Base-by-base conservation (phyloP, 192 early-diverging fungal species). In the Coemansia asiatica region DNA sequence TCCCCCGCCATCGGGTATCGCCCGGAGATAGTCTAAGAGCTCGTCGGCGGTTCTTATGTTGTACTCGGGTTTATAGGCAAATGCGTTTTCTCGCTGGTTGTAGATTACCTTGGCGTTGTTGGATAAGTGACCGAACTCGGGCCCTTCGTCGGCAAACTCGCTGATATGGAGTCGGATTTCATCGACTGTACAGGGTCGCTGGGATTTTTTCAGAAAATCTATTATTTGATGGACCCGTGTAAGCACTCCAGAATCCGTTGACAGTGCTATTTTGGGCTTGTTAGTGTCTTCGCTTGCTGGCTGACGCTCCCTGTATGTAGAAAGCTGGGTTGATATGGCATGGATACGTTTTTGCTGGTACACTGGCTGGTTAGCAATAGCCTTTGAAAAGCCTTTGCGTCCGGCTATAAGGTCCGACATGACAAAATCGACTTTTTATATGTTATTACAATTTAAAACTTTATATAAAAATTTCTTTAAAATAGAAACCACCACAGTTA, bases 21-120 rank as follows among this genome's bases (percentile, higher is more conserved):
- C 64, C 31, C 79, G 69, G 50, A 94, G 66, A 18, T 91, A 72
- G 21, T 77, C 72, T 9, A 93, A 57, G 23, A 94, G 74, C 58
- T 92, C 92, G 15, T 92, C 89, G 31, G 87, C 87, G 31, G 78
- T 83, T 54, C 84, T 84, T 57, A 93, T 87, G 29, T 89, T 84
- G 63, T 83, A 92, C 47, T 86, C 86, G 51, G 91, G 91, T 82
- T 88, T 89, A 74, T 92, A 93, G 6, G 85, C 83, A 76, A 91
- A 90, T 1, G 88, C 89, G 6, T 83, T 63, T 18, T 81, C 79
- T 2, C 71, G 27, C 1, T 74, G 31, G 60, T 88, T 85, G 71
- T 84, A 92, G 0, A 72, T 70, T 22, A 93, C 86, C 49, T 91
- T 91, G 35, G 85, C 83, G 64, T 89, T 92, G 33, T 75, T 67